Evolutionary conservation across 495 filamentous ascomycete species (phyloP).

Genomic region (Rostrohypoxylon terebratum): DNA sequence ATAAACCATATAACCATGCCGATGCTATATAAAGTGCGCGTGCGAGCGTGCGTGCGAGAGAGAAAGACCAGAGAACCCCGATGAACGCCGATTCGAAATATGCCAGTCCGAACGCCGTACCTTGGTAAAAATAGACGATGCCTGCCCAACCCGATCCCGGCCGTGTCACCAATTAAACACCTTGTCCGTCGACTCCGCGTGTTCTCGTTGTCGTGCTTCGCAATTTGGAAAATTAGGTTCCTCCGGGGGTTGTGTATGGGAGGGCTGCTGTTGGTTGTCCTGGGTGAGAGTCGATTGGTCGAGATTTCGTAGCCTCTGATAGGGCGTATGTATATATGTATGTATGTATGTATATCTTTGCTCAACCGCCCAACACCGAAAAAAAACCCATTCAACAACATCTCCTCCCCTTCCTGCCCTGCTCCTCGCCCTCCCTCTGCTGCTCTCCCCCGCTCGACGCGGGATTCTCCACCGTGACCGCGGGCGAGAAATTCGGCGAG

Average conservation of each 20-base stretch:
- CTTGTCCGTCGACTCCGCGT: background rate
- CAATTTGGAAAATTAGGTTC: background rate
- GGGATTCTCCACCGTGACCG: slow-evolving; percentile 57
- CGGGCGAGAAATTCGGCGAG: slow-evolving; percentile 64
- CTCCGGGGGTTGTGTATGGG: background rate
- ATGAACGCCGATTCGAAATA: slow-evolving; percentile 33
- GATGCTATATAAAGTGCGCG: background rate
- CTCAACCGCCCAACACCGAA: too few relatives aligned
- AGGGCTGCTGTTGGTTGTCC: background rate
- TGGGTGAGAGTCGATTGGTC: background rate
- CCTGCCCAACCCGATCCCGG: background rate
- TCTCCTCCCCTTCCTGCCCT: slow-evolving; percentile 52
- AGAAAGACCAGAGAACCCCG: background rate
- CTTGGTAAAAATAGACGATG: background rate
- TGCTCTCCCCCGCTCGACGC: slow-evolving; percentile 49
- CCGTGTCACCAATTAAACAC: background rate
- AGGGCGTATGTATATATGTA: background rate
- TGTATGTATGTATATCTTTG: too few relatives aligned
- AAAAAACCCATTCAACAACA: slow-evolving; percentile 54
- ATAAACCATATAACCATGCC: background rate
- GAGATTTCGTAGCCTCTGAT: background rate
- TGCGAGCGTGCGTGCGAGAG: too few relatives aligned
- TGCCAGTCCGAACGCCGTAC: slow-evolving; percentile 31
- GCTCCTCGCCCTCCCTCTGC: slow-evolving; percentile 47
- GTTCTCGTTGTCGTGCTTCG: background rate